Evolutionary conservation across 108 stramenopile genomes (phyloP).

Genomic region (Bacterosira constricta): DNA sequence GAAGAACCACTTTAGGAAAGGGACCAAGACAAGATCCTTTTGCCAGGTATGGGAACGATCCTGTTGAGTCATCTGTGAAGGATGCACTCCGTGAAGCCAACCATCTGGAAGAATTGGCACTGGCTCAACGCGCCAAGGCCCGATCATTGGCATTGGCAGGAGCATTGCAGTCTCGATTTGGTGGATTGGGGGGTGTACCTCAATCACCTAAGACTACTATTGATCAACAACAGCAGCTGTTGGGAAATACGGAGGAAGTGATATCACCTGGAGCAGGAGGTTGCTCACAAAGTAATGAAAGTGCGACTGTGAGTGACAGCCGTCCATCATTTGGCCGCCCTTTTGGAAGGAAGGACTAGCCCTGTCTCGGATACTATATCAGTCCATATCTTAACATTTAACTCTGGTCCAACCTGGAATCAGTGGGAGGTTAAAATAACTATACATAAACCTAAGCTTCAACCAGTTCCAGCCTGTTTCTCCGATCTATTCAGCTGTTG

Average conservation of each 20-base stretch:
- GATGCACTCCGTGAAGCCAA: constrained; percentile 34
- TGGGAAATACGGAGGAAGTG: neutral
- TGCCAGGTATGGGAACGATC: neutral
- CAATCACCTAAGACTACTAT: neutral
- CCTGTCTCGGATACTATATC: neutral
- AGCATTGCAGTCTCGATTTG: constrained; percentile 15
- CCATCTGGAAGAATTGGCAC: constrained; percentile 38
- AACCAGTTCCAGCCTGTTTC: too few species aligned
- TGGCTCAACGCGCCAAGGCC: constrained; percentile 35
- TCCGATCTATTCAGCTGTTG: too few species aligned
- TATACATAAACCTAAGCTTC: too few species aligned
- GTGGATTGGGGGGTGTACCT: neutral
- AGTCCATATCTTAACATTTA: neutral
- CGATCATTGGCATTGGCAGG: constrained; percentile 22
- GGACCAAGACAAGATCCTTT: neutral
- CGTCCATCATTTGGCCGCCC: constrained; percentile 13
- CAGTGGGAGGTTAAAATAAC: too few species aligned
- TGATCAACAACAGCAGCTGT: neutral
- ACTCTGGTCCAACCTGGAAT: too few species aligned
- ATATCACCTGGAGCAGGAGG: neutral
- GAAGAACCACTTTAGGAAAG: neutral
- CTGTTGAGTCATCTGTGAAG: constrained; percentile 22
- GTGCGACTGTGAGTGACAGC: constrained; percentile 2
- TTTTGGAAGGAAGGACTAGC: constrained; percentile 8
- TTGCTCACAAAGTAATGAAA: neutral